A percentile compares a stretch with the other conserved stretches of the same genome.
Conservation (phyloP, 306 rosid species). For the Vicia faba region DNA sequence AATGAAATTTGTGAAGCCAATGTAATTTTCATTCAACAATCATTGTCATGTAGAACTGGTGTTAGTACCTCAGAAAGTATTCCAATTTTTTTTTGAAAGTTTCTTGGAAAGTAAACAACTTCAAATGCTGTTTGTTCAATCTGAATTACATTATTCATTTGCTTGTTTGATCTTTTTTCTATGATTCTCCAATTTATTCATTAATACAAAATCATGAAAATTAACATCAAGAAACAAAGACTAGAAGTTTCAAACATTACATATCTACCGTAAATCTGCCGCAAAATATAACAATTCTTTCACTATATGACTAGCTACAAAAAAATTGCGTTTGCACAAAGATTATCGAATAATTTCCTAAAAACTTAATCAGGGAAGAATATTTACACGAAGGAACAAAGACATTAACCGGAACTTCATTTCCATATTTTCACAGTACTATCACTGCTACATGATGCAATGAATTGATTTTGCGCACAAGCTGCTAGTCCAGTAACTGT, state of each 20-base stretch:
- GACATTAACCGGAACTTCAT: constrained; percentile 9
- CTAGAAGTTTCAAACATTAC: too few species aligned
- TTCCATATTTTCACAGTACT: constrained; percentile 19
- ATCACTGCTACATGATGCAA: constrained; percentile 20
- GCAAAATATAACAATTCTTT: not conserved
- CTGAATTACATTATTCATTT: constrained; percentile 37
- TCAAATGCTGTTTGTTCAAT: constrained; percentile 31
- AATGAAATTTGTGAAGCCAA: constrained; percentile 31
- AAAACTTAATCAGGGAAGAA: not conserved
- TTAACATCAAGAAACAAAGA: too few species aligned
- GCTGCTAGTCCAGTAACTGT: constrained; percentile 21
- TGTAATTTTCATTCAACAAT: constrained; percentile 42
- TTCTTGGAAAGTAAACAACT: constrained; percentile 33
- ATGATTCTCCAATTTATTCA: constrained; percentile 14
- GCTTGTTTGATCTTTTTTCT: constrained; percentile 12
- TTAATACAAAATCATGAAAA: too few species aligned
- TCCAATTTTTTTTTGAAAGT: constrained; percentile 37
- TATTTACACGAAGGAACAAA: constrained; percentile 6
- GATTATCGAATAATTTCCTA: not conserved
- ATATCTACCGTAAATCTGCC: not conserved
- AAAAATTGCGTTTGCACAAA: not conserved
- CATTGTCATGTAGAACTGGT: constrained; percentile 43
- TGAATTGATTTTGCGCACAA: constrained; percentile 6
- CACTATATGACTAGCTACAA: not conserved
- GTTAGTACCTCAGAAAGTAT: constrained; percentile 34